Conservation (phyloP, 495 filamentous ascomycete genomes). For the Rusavskia elegans region DNA sequence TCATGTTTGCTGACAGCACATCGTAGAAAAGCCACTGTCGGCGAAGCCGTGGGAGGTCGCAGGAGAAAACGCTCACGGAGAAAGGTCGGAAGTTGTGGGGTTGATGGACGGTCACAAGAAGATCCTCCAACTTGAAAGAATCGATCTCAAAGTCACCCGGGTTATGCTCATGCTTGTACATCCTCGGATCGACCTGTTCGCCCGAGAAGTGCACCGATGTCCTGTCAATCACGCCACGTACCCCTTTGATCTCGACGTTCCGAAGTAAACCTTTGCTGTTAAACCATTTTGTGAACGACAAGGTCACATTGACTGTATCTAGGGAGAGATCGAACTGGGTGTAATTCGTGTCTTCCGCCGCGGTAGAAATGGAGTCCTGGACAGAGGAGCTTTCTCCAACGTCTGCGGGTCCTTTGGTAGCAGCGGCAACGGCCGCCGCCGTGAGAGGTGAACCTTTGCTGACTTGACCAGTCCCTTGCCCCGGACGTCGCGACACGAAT, state of each 20-base stretch:
- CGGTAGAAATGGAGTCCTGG: conserved; percentile 13
- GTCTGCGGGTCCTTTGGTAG: conserved; percentile 38
- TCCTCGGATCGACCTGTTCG: conserved; percentile 67
- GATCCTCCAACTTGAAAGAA: conserved; percentile 85
- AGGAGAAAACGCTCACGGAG: conserved; percentile 85
- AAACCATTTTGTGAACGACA: conserved; percentile 97
- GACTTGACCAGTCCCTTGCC: conserved; percentile 58
- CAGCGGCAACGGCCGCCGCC: conserved; percentile 74
- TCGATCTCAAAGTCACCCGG: conserved; percentile 95
- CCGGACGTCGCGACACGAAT: conserved; percentile 83
- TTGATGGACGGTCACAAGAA: conserved; percentile 84
- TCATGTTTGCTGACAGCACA: conserved; percentile 84
- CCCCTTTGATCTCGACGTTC: conserved; percentile 85
- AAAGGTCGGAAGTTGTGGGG: conserved; percentile 82
- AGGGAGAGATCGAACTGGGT: conserved; percentile 95
- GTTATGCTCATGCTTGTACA: conserved; percentile 70
- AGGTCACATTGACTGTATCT: conserved; percentile 84
- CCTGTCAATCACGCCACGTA: conserved; percentile 90
- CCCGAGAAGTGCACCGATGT: conserved; percentile 58
- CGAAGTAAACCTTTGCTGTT: conserved; percentile 85
- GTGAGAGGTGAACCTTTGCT: conserved; percentile 82
- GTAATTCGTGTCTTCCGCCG: conserved; percentile 86
- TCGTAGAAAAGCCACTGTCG: conserved; percentile 98
- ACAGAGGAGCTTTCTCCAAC: conserved; percentile 20
- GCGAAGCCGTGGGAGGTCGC: conserved; percentile 78